Base-by-base conservation (phyloP, 1,139 yeast species). In the Pichia sp. region DNA sequence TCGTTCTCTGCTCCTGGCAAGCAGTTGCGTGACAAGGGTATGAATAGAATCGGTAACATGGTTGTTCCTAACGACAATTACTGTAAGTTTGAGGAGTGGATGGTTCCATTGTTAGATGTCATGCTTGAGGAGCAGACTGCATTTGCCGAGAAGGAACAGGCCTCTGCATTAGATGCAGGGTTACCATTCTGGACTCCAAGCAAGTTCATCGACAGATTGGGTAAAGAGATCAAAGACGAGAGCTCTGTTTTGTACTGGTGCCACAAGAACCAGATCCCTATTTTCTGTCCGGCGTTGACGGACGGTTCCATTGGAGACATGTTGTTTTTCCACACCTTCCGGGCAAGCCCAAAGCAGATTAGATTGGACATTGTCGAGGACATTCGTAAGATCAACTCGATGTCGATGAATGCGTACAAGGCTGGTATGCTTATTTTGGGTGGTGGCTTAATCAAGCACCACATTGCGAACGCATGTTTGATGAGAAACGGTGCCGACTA, bases 401-500 rank as follows among this genome's bases (percentile, higher is more conserved):
- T 92, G 85, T 85, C 98, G 11, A 90, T 93, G 96, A 95, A 85
- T 57, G 97, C 99, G n/a, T 80, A 87, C 41, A 81, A 77, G 61
- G 97, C 99, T 2, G 98, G 99, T 60, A 93, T 93, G 97, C 76
- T 93, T 56, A 86, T 93, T 59, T 79, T 93, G 53, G 99, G 99
- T 53, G 99, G 99, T 66, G 99, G 99, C 45, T 75, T 93, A 58
- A 82, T 93, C 66, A 93, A 93, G 75, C 99, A 93, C 70, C 99
- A 93, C 69, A 93, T 93, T 63, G 92, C 96, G 67, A 93, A 93
- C 69, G 99, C 99, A 6, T 92, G 98, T 71, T 78, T 93, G 65
- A 93, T 93, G 99, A 85, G 99, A 77, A 95, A 93, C 66, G 99
- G 99, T 64, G 99, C 99, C 26, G 99, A 93, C 70, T 90, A 85